Percentiles rank a stretch among this genome's conserved stretches.
Evolutionary conservation across 1,139 yeast species (phyloP).

Genomic region (Diutina sp.): DNA sequence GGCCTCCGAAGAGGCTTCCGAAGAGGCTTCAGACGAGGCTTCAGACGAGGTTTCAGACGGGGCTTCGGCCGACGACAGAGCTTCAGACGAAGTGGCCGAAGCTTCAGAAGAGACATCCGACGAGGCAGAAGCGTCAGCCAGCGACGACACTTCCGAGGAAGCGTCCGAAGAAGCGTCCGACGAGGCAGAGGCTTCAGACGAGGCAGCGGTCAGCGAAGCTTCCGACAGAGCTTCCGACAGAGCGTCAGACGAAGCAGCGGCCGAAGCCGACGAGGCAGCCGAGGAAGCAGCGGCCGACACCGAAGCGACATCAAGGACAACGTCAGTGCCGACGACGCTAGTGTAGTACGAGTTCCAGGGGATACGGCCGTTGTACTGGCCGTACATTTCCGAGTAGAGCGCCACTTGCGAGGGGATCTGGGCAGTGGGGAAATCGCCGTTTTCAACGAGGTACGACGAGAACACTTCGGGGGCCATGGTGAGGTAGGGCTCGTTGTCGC

Average conservation of each 20-base stretch:
- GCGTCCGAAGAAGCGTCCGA: background rate
- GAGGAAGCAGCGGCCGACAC: background rate
- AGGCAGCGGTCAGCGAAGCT: background rate
- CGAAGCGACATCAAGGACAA: background rate
- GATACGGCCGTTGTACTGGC: background rate
- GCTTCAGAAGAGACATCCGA: background rate
- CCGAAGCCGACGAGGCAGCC: background rate
- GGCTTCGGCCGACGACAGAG: background rate
- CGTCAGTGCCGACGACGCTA: background rate
- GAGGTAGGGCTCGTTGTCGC: background rate
- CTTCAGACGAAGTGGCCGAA: background rate
- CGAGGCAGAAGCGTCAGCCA: background rate
- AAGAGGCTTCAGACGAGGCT: background rate
- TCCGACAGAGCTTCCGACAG: background rate
- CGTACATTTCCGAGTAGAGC: conserved; percentile 1
- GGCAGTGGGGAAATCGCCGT: background rate
- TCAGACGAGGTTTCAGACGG: background rate
- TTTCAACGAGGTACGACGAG: background rate
- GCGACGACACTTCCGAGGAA: background rate
- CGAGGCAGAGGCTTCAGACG: background rate
- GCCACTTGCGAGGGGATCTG: background rate
- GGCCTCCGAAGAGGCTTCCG: background rate
- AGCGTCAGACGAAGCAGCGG: background rate
- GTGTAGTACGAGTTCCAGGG: conserved; percentile 1
- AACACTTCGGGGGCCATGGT: conserved; percentile 2